Evolutionary conservation across 495 filamentous ascomycete species (phyloP), one percentile per base, ranked within the genome.

Genomic region (Clavariopsis aquatica): DNA sequence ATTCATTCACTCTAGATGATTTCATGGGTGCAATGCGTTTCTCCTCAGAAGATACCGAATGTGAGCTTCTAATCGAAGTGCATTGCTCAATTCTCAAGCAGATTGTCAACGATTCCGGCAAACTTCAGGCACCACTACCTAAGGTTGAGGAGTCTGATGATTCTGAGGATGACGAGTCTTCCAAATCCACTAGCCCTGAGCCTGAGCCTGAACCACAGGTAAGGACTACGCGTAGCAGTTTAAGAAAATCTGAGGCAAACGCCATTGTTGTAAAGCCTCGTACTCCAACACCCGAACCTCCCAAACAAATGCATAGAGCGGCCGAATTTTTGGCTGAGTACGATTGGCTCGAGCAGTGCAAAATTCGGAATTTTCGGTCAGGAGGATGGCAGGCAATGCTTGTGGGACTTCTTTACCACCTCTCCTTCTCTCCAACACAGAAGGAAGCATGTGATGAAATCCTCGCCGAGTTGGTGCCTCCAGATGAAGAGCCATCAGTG

Each of bases 1-100:
- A 98, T 73, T 97, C 93, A 0, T 98, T 98, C 71, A 98, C 93
- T 0, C 93, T 98, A 69, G 94, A 98, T 72, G 95, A 98, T 76
- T 98, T 90, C 70, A 76, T 96, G 20, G 90, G 97, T 70, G 89
- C 93, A 4, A 85, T 98, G 81, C 82, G 87, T 52, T 88, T 94
- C 58, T 83, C 86, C 0, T 90, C 86, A 0, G 84, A 89, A 10
- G 89, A 92, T 28, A 79, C 86, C 1, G 87, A 91, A 24, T 96
- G 95, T 56, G 87, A 97, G 72, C 80, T 98, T 0, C 89, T 96
- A 68, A 86, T 88, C 26, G 94, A 98, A 72, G 84, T 93, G 0
- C 93, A 98, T 74, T 98, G 94, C 73, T 86, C 95, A 0, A 84
- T 96, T 2, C 77, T 98, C 49, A 96, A 96, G 71, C 85, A 89